A percentile compares a stretch with the other conserved stretches of the same genome.
These are phyloP conservation scores for Zygotorulaspora florentina DNA, from an alignment of 805 yeast genomes.

Conservation along the genomic window DNA sequence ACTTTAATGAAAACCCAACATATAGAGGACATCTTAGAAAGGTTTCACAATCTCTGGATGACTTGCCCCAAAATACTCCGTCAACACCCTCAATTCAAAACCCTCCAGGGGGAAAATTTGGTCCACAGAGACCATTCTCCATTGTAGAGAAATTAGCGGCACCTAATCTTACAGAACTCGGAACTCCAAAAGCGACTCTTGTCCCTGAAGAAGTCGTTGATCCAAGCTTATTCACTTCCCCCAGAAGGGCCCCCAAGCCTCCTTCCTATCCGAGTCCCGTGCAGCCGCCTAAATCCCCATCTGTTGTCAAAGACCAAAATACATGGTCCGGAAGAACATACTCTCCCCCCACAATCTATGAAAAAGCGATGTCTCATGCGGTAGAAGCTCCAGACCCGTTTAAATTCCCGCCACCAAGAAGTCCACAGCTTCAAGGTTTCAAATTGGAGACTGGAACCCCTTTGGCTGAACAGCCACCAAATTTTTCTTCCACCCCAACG, in stretches of 20 bases:
- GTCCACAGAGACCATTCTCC: conserved; percentile 14
- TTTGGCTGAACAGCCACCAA: conserved; percentile 4
- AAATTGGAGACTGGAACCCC: conserved; percentile 7
- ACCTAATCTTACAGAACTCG: not conserved
- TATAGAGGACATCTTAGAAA: conserved; percentile 20
- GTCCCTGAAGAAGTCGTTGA: conserved; percentile 11
- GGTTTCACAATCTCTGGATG: conserved; percentile 24
- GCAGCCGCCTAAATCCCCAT: conserved; percentile 35
- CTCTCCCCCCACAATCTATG: conserved; percentile 28
- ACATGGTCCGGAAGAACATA: conserved; percentile 15
- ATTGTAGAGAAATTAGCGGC: not conserved
- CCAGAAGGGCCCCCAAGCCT: conserved; percentile 71
- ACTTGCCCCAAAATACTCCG: conserved; percentile 12
- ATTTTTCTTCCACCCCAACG: conserved; percentile 7
- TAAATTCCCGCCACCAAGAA: conserved; percentile 6
- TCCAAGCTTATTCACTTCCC: conserved; percentile 48
- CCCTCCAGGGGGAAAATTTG: not conserved
- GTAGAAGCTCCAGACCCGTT: conserved; percentile 8
- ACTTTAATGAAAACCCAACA: conserved; percentile 21
- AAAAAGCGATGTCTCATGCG: conserved; percentile 11
- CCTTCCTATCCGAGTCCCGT: conserved; percentile 48
- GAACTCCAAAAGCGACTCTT: conserved; percentile 5
- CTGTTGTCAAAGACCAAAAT: conserved; percentile 9
- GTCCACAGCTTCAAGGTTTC: conserved; percentile 7
- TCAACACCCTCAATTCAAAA: not conserved